These are phyloP conservation scores for Flaveria trinervia DNA, from an alignment of 129 eudicot genomes.

Conservation along the genomic window DNA sequence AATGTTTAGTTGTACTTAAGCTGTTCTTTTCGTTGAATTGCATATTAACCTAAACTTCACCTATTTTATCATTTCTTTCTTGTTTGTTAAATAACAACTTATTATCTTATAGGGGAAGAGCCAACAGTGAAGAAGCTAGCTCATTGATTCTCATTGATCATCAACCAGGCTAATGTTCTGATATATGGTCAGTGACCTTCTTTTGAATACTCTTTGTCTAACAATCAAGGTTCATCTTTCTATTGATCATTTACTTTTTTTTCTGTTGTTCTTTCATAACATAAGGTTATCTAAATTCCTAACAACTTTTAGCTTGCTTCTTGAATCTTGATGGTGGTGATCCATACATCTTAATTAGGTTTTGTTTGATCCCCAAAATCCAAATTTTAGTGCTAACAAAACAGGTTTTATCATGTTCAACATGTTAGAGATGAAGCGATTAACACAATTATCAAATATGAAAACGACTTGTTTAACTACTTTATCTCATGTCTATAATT, in stretches of 20 bases:
- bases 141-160: neutral
- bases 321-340: slow-evolving; percentile 16
- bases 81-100: slow-evolving; percentile 9
- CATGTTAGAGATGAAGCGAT: too few species aligned
- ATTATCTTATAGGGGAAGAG: neutral
- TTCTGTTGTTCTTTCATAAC: too few species aligned
- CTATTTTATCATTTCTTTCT: neutral
- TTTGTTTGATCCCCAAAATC: neutral
- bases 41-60: neutral
- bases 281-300: slow-evolving; percentile 2
- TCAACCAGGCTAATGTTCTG: neutral
- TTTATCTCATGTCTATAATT: too few species aligned
- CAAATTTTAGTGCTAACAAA: too few species aligned
- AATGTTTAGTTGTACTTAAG: slow-evolving; percentile 11
- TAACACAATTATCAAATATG: too few species aligned
- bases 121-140: neutral
- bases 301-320: neutral
- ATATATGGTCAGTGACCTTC: neutral
- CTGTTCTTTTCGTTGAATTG: neutral
- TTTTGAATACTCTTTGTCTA: neutral
- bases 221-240: slow-evolving; percentile 2
- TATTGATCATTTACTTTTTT: neutral
- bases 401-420: too few species aligned
- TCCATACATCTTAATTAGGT: slow-evolving; percentile 10
- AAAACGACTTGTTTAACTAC: too few species aligned